phyloP scores from a whole-genome alignment of 2,329 filamentous ascomycete genomes.

The Aspergillus fumigatiaffinis region DNA sequence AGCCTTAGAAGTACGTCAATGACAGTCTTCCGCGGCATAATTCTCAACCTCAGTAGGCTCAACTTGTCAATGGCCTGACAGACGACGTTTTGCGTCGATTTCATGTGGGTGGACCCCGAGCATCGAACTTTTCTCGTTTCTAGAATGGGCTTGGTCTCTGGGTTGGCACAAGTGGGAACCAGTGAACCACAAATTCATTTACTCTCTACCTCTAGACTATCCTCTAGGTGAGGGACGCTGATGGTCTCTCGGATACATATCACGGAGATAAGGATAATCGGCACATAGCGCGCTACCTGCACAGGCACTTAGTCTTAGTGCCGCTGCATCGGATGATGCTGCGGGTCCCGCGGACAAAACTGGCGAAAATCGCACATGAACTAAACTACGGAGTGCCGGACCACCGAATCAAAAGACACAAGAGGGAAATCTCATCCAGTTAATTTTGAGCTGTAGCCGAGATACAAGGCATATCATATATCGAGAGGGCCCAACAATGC shows the following conservation, averaged over 20 bases:
- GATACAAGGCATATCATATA: background rate
- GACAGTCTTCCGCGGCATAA: background rate
- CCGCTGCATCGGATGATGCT: conserved; percentile 3
- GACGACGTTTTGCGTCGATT: background rate
- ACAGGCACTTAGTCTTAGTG: no score
- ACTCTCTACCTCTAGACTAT: background rate
- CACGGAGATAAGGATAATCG: conserved; percentile 12
- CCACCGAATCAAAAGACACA: background rate
- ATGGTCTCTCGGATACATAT: conserved; percentile 8
- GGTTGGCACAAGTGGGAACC: background rate
- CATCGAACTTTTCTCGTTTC: background rate
- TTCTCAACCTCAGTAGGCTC: background rate
- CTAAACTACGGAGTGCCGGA: background rate
- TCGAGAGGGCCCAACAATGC: background rate
- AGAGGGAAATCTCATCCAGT: background rate
- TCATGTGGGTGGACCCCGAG: background rate
- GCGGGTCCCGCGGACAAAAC: background rate
- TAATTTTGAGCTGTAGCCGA: background rate
- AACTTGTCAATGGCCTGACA: no score
- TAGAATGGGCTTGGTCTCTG: background rate
- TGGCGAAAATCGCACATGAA: background rate
- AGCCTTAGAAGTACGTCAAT: background rate
- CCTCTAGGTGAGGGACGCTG: no score
- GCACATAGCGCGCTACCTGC: conserved; percentile 5
- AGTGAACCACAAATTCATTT: background rate